phyloP scores from a whole-genome alignment of 2,329 filamentous ascomycete genomes.

The Diaporthe capsici region DNA sequence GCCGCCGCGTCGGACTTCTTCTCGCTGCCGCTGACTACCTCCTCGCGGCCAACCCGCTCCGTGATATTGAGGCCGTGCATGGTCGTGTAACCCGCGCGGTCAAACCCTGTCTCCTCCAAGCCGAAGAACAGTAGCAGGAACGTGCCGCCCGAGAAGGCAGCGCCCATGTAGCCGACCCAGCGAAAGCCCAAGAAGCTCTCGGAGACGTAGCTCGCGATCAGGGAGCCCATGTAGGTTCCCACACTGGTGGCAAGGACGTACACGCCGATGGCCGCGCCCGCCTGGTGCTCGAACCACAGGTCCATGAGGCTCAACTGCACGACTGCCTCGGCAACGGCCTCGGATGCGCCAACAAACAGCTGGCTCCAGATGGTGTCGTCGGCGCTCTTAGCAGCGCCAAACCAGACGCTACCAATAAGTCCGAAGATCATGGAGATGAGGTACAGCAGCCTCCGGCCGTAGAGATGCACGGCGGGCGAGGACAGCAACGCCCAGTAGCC shows the following conservation, averaged over 20 bases:
- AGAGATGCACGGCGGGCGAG: constrained; percentile 66
- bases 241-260: constrained; percentile 70
- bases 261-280: constrained; percentile 66
- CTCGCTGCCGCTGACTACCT: constrained; percentile 38
- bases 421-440: constrained; percentile 61
- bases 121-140: constrained; percentile 60
- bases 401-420: constrained; percentile 65
- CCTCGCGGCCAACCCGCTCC: constrained; percentile 43
- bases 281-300: constrained; percentile 70
- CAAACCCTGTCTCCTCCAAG: constrained; percentile 67
- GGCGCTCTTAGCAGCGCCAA: constrained; percentile 59
- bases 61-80: constrained; percentile 44
- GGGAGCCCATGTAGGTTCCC: constrained; percentile 68
- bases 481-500: constrained; percentile 69
- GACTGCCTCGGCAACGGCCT: constrained; percentile 68
- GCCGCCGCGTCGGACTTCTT: constrained; percentile 36
- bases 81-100: constrained; percentile 55
- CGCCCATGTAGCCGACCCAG: constrained; percentile 52
- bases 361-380: constrained; percentile 68
- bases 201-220: constrained; percentile 66
- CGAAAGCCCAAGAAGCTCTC: constrained; percentile 63
- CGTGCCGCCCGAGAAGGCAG: constrained; percentile 47
- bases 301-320: constrained; percentile 71
- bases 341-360: constrained; percentile 70
- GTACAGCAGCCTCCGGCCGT: constrained; percentile 68